These are phyloP conservation scores for Syzygium grande DNA, from an alignment of 345 rosid species.

Conservation along the genomic window DNA sequence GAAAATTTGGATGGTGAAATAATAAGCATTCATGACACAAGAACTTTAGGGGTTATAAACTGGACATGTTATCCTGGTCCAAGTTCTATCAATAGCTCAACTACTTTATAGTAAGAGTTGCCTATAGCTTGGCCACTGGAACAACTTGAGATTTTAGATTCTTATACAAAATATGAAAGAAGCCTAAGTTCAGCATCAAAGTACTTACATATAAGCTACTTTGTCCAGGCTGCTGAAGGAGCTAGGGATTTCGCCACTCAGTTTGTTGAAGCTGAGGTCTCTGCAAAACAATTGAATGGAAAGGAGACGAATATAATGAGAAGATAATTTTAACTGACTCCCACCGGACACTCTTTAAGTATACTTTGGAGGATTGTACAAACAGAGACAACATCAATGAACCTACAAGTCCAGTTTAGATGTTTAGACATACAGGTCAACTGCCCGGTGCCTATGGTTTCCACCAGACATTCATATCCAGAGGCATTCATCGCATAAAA, in stretches of 20 bases:
- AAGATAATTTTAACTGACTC: not conserved
- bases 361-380: not conserved
- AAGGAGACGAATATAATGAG: not conserved
- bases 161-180: not conserved
- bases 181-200: not conserved
- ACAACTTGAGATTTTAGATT: not conserved
- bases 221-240: not conserved
- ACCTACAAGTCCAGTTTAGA: not conserved
- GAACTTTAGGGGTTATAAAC: not conserved
- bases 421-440: not conserved
- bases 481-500: no score
- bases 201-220: not conserved
- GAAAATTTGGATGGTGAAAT: not conserved
- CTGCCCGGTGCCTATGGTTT: not conserved
- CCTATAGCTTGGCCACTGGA: not conserved
- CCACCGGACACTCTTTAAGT: not conserved
- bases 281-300: conserved; percentile 6
- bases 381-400: not conserved
- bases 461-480: no score
- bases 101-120: not conserved
- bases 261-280: conserved; percentile 41
- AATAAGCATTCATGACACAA: not conserved
- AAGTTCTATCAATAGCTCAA: not conserved
- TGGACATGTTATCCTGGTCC: not conserved
- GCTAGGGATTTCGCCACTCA: conserved; percentile 25